A percentile compares a stretch with the other conserved stretches of the same genome.
phyloP scores from a whole-genome alignment of 75 land plant species.

The Adiantum capillusveneris region DNA sequence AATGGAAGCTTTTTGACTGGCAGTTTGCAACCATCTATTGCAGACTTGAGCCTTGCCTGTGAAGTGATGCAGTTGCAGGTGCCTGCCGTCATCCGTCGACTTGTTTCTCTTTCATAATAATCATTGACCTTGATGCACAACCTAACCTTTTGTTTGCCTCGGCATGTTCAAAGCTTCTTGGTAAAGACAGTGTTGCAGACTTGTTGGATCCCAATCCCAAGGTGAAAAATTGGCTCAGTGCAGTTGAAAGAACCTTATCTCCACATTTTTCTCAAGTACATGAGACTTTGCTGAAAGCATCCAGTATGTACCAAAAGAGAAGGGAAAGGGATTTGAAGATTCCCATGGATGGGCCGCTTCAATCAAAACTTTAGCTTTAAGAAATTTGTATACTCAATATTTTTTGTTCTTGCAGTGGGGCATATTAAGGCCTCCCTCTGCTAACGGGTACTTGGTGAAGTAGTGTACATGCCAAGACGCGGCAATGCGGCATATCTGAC shows the following conservation, averaged over 20 bases:
- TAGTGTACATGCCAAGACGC: too few species aligned
- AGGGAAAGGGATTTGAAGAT: slow-evolving; percentile 1
- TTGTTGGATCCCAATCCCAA: slow-evolving; percentile 45
- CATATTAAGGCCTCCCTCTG: too few species aligned
- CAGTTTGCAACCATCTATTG: slow-evolving; percentile 64
- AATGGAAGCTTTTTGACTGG: slow-evolving; percentile 54
- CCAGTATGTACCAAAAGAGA: slow-evolving; percentile 28
- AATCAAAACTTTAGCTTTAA: not conserved
- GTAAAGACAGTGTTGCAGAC: slow-evolving; percentile 34
- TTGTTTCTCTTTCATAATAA: not conserved
- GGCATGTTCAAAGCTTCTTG: slow-evolving; percentile 39
- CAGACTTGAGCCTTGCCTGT: slow-evolving; percentile 85
- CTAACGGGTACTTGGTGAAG: too few species aligned
- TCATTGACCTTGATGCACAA: not conserved
- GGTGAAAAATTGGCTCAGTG: slow-evolving; percentile 52
- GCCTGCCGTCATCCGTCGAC: not conserved
- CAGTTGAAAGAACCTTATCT: slow-evolving; percentile 47
- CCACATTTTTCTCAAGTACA: slow-evolving; percentile 76
- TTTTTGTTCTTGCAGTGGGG: too few species aligned
- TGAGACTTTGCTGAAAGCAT: slow-evolving; percentile 29
- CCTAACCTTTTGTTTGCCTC: too few species aligned
- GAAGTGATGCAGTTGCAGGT: slow-evolving; percentile 90
- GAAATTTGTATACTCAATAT: too few species aligned
- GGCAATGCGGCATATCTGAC: too few species aligned
- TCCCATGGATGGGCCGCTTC: not conserved